Evolutionary conservation across 129 eudicot species (phyloP), one percentile per base, ranked within the genome.

Genomic region (Kitagawia praeruptora): DNA sequence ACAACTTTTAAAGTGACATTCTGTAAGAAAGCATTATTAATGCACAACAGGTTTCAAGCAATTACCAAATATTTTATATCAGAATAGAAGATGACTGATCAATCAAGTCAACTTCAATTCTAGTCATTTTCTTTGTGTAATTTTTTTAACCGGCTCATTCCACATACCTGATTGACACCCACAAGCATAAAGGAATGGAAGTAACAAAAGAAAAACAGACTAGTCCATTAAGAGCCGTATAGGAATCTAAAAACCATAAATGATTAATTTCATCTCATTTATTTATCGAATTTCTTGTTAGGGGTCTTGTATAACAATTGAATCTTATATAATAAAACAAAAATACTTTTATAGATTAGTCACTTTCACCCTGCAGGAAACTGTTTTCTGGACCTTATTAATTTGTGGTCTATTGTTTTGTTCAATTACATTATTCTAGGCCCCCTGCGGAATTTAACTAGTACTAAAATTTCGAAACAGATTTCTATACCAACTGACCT

Each of bases 401-500:
- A 4, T 18, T 54, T 4, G 27, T 54, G 27, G 54, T 21, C 27
- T 5, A 54, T 21, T 19, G 6, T 6, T 21, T 54, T 54, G 63
- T 6, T 54, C 25, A 6, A 27, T 54, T 21, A 6, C 23, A 19
- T 21, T 19, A 21, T 54, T 54, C 37, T 0, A 6, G 25, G 27
- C 3, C 63, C n/a, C 13, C 16, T 46, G 74, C 28, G 0, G 5
- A 10, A 63, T 25, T 9, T 9, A 63, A 27, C 6, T 63, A 63
- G 38, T 6, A 25, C 2, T 34, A 61, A 23, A 61, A 23, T 61
- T 41, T 14, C 28, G 28, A 64, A 51, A 8, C 14, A 28, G 41
- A 38, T 51, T 51, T 11, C 16, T 75, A 48, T 79, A 82, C 61
- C 25, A 79, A 61, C 63, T 4, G 19, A 90, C 96, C 87, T 90